Conservation (phyloP, 176 grass and related monocot genomes). For the Aegilops sharonensis region DNA sequence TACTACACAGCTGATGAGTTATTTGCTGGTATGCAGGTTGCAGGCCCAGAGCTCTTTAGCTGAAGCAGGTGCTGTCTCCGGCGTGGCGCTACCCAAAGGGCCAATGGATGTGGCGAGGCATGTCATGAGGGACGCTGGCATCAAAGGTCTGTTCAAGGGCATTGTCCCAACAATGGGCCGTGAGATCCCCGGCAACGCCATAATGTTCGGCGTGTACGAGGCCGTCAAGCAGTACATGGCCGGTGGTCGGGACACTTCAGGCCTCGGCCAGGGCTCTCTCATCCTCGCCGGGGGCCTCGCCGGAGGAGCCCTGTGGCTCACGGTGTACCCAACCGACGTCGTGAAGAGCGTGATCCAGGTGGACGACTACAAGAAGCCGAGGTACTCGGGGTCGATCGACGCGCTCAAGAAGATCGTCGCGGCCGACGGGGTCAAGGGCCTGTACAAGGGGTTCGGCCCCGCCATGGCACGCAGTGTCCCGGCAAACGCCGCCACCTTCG, state of each 20-base stretch:
- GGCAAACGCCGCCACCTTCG: conserved; percentile 74
- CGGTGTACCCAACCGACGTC: conserved; percentile 80
- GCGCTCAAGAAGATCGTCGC: conserved; percentile 82
- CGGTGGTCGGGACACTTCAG: conserved; percentile 63
- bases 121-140: conserved; percentile 64
- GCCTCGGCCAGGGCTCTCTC: conserved; percentile 56
- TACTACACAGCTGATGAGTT: not conserved
- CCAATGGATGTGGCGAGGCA: conserved; percentile 87
- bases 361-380: conserved; percentile 85
- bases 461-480: conserved; percentile 87
- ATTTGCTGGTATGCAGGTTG: conserved; percentile 39
- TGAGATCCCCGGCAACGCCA: conserved; percentile 79
- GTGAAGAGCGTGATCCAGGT: conserved; percentile 96
- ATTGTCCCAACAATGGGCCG: conserved; percentile 71
- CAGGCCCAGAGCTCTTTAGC: conserved; percentile 80
- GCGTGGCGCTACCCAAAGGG: conserved; percentile 50
- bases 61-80: conserved; percentile 29
- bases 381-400: conserved; percentile 62
- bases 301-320: conserved; percentile 60
- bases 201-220: conserved; percentile 92
- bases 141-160: conserved; percentile 75
- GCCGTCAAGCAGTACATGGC: conserved; percentile 69
- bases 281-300: conserved; percentile 75
- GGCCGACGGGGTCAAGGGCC: conserved; percentile 68
- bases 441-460: conserved; percentile 90